A percentile compares a stretch with the other conserved stretches of the same genome.
These are phyloP conservation scores for Hypsizygus ulmarius DNA, from an alignment of 1,284 basidiomycete species.

Conservation along the genomic window DNA sequence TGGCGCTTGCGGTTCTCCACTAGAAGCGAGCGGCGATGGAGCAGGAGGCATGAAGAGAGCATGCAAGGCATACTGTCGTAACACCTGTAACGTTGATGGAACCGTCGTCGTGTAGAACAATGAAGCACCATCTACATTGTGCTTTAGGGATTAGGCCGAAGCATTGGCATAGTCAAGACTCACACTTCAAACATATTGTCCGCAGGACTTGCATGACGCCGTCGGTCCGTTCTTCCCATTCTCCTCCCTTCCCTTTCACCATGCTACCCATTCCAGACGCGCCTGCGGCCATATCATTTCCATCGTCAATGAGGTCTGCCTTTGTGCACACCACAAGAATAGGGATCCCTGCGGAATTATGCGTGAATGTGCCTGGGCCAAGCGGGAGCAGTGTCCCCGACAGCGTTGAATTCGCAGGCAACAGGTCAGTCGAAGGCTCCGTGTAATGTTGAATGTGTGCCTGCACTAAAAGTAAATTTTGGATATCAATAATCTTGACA, in stretches of 20 bases:
- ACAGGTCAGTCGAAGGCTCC: slow-evolving; percentile 71
- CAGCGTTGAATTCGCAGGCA: slow-evolving; percentile 54
- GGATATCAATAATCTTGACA: slow-evolving; percentile 9
- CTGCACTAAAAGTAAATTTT: slow-evolving; percentile 61
- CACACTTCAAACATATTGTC: slow-evolving; percentile 90
- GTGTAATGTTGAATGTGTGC: slow-evolving; percentile 85
- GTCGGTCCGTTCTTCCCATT: slow-evolving; percentile 96
- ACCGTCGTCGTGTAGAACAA: slow-evolving; percentile 90
- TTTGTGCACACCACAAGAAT: slow-evolving; percentile 92
- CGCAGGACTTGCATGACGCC: slow-evolving; percentile 93
- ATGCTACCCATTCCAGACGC: slow-evolving; percentile 74
- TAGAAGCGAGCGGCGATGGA: slow-evolving; percentile 48
- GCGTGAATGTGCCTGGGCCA: slow-evolving; percentile 76
- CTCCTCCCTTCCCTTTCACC: slow-evolving; percentile 82
- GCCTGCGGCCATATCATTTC: slow-evolving; percentile 69
- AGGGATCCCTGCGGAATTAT: slow-evolving; percentile 80
- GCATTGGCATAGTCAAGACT: slow-evolving; percentile 30
- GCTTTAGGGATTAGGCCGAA: slow-evolving; percentile 5
- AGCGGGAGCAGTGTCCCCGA: slow-evolving; percentile 73
- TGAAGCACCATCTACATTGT: slow-evolving; percentile 76
- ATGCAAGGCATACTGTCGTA: slow-evolving; percentile 89
- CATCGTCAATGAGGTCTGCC: slow-evolving; percentile 83
- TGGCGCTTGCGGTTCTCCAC: slow-evolving; percentile 52
- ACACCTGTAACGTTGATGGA: slow-evolving; percentile 73
- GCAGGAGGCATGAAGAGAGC: slow-evolving; percentile 78